These are phyloP conservation scores for Stropharia rugosoannulata DNA, from an alignment of 768 basidiomycete species.

Conservation along the genomic window DNA sequence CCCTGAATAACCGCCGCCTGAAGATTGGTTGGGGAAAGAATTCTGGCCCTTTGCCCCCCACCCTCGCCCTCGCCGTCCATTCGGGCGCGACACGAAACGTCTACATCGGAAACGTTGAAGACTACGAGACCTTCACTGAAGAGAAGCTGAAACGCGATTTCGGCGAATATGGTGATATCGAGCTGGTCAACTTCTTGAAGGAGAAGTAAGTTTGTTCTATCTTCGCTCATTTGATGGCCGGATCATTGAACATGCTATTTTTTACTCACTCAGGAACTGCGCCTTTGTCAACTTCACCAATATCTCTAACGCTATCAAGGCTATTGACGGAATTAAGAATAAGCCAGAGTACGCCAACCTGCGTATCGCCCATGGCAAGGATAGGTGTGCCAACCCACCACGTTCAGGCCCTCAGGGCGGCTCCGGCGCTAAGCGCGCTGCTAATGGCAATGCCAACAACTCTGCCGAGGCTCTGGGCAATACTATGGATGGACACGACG, in stretches of 20 bases:
- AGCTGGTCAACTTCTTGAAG: slow-evolving; percentile 92
- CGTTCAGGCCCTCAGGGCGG: slow-evolving; percentile 79
- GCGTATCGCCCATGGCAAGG: slow-evolving; percentile 93
- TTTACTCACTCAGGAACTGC: slow-evolving; percentile 64
- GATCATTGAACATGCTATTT: slow-evolving; percentile 3
- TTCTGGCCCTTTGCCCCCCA: slow-evolving; percentile 81
- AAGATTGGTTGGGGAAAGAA: slow-evolving; percentile 99
- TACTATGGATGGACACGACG: slow-evolving; percentile 34
- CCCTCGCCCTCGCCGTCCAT: slow-evolving; percentile 86
- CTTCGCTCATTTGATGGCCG: background rate
- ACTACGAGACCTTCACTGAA: slow-evolving; percentile 90
- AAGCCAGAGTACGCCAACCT: slow-evolving; percentile 88
- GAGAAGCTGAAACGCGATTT: slow-evolving; percentile 92
- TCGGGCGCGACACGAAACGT: slow-evolving; percentile 95
- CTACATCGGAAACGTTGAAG: slow-evolving; percentile 93
- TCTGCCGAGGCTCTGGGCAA: slow-evolving; percentile 35
- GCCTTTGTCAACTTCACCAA: slow-evolving; percentile 97
- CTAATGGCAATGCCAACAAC: slow-evolving; percentile 32
- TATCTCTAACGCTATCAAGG: slow-evolving; percentile 94
- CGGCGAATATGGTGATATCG: slow-evolving; percentile 94
- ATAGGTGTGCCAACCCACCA: slow-evolving; percentile 92
- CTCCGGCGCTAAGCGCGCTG: slow-evolving; percentile 46
- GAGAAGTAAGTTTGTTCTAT: slow-evolving; percentile 68
- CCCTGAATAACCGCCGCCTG: slow-evolving; percentile 88
- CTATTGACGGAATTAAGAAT: slow-evolving; percentile 93